Base-by-base conservation (phyloP, 805 yeast species). In the Starmerella khaoyaiensis region DNA sequence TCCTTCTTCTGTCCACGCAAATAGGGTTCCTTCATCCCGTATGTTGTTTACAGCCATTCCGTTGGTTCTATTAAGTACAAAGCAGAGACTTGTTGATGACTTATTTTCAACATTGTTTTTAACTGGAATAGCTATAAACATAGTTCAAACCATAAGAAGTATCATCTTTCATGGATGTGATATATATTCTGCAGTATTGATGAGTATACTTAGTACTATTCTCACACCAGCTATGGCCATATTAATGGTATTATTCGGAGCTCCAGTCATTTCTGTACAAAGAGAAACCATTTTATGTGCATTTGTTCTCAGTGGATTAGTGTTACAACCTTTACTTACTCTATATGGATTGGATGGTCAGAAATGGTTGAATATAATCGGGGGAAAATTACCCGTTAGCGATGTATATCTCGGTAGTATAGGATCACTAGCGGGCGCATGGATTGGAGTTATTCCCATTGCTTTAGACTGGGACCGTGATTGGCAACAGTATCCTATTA, bases 381-480 rank as follows among this genome's bases (percentile, higher is more conserved):
- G 61, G 21, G 46, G 54, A 28, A 30, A 49, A 39, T 39, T 52
- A 18, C 53, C 57, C 10, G 38, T 51, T 28, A 42, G 51, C 33
- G 51, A 46, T 31, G 49, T 62, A n/a, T 66, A 62, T 37, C n/a
- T 19, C 12, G 61, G 62, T 3, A 51, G 66, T 4, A 36, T 66
- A 9, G 71, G 71, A 4, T 58, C 65, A 1, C 45, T 65, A 27
- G 27, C 78, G 9, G 94, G 95, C 1, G 74, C 86, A 5, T 87
- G 97, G 97, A 47, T 83, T 1, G 96, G 97, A 12, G 94, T 87
- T 3, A 58, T 81, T 25, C 97, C 94, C 1, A 84, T 90, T 41
- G 96, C 97, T 0, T 65, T 90, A 41, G 98, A 87, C 58, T 87
- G 98, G 98, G 98, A 87, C 56, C 68, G 97, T 50, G 81, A 79